Percentiles rank a stretch among this genome's conserved stretches.
Conservation (phyloP, 176 grass and related monocot species). For the Thalia dealbata region DNA sequence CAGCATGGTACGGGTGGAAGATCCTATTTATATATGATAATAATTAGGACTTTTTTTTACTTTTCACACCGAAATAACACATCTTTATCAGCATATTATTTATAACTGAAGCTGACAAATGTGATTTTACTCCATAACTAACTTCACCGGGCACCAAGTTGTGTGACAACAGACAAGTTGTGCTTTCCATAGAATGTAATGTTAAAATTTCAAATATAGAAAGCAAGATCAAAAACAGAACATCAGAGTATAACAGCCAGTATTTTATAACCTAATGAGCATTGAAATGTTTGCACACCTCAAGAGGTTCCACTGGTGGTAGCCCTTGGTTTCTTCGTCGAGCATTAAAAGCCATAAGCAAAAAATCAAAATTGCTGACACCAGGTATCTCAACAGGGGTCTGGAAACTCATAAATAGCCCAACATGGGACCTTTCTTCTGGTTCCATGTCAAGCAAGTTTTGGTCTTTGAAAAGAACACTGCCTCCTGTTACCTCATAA, state of each 20-base stretch:
- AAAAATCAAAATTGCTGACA: constrained; percentile 91
- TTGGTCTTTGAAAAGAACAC: constrained; percentile 70
- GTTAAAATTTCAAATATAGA: not conserved
- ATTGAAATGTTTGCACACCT: constrained; percentile 35
- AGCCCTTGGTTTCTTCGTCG: constrained; percentile 59
- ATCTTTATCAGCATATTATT: not conserved
- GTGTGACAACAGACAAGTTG: not conserved
- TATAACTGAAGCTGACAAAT: not conserved
- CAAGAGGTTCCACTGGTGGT: constrained; percentile 49
- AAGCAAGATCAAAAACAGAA: not conserved
- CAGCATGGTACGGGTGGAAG: too few species aligned
- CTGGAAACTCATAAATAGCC: constrained; percentile 94
- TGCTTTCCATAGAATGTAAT: not conserved
- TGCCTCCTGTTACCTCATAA: constrained; percentile 84
- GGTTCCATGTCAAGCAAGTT: constrained; percentile 85
- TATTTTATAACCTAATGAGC: not conserved
- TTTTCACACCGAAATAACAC: too few species aligned
- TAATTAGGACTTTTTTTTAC: too few species aligned
- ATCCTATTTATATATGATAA: too few species aligned
- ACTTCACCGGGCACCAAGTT: not conserved
- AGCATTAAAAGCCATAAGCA: constrained; percentile 86
- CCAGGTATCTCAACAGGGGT: constrained; percentile 83
- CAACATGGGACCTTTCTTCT: constrained; percentile 86
- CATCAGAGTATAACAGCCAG: too few species aligned
- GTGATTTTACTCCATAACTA: too few species aligned